Evolutionary conservation across 2,329 filamentous ascomycete species (phyloP), one percentile per base, ranked within the genome.

Genomic region (Karstenula rhodostoma): DNA sequence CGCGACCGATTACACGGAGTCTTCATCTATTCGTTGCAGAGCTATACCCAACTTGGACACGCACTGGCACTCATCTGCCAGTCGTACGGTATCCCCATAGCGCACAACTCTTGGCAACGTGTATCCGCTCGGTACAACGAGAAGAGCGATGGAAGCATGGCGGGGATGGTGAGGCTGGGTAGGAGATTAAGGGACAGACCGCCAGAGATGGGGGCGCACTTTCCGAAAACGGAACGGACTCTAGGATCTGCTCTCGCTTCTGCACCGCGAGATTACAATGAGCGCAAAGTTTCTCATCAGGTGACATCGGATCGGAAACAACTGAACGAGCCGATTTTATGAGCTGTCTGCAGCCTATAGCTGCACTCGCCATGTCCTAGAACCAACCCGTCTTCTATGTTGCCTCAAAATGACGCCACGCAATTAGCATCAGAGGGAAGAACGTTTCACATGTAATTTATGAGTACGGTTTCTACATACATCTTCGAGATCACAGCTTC

Each of bases 91-190:
- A 35, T 6, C 32, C 13, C 7, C 40, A 32, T 32, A 51, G 17
- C 8, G 9, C 33, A 42, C 13, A 13, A 2, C 17, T 29, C 50
- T 52, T 43, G 13, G 49, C 23, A 29, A 9, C 1, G 12, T 29
- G 23, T 27, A 29, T 42, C 33, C 1, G 22, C 13, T 8, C 15
- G 35, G 40, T 15, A 19, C 13, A n/a, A 17, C 51, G 7, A 43
- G 37, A 53, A 44, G 51, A 54, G 37, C 51, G 51, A 54, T 43
- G 51, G 37, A 53, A 53, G 50, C 35, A 53, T 43, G 50, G 50
- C 50, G 23, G 17, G 12, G 22, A 17, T 32, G 13, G 19, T 29
- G 50, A 35, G 33, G 8, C 29, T 13, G 43, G 35, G n/a, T 54
- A 37, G 23, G 50, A 54, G 32, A 44, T 54, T 32, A 5, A 54